Base-by-base conservation (phyloP, 176 grass and related monocot species). In the Saccharum spontaneum region DNA sequence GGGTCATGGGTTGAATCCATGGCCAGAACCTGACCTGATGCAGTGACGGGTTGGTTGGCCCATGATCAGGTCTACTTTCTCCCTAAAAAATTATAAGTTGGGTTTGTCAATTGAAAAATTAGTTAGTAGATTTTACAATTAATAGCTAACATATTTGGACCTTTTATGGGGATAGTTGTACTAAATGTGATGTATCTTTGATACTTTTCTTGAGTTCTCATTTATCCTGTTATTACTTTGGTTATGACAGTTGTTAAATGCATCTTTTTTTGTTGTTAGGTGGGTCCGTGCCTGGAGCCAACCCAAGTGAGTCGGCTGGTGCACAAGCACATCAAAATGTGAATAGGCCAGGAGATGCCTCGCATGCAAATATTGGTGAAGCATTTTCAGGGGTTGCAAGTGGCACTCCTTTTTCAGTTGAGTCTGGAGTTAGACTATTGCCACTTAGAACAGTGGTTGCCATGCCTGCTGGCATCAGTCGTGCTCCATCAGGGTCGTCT, bases 381-480 rank as follows among this genome's bases (percentile, higher is more conserved):
- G 76, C 67, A 81, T 90, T 90, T 90, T 79, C 92, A 66, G 84
- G 89, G 78, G 59, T 82, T 82, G 5, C 79, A 80, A 83, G 82
- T 73, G 76, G 64, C 83, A 24, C 87, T 83, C 74, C 93, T 75
- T 65, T 92, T 87, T 50, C 91, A 84, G 88, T 87, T 79, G 97
- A 92, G 37, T 85, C 89, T 87, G 93, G 91, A 94, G 79, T 94
- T 65, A 90, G 97, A 84, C 43, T 96, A 57, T 69, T 95, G 76
- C 93, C 90, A n/a, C 84, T 88, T 85, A 90, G 92, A 88, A 92
- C 93, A 82, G 83, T 91, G 79, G 90, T 94, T 84, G 81, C 93
- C 30, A 89, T 96, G 91, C 97, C 91, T 84, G 71, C 86, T 88
- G 88, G 90, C 33, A 86, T 88, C 57, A 83, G 67, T 64, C 88